These are phyloP conservation scores for Trichosporon faecale DNA, from an alignment of 1,284 basidiomycete species.

Conservation along the genomic window DNA sequence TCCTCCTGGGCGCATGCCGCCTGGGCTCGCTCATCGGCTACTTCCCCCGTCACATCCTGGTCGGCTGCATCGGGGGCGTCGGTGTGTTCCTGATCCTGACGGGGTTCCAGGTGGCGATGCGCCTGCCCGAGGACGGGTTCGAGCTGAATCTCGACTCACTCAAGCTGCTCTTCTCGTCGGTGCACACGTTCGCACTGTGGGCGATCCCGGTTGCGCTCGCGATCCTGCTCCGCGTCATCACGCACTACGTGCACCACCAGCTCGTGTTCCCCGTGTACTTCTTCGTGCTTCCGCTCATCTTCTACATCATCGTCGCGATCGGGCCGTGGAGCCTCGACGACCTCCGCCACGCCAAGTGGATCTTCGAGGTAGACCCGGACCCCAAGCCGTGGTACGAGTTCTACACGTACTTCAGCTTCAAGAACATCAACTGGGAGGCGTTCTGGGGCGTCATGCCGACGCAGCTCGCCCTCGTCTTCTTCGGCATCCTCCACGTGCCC, in stretches of 20 bases:
- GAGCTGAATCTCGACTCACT: slow-evolving; percentile 63
- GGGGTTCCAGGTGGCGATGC: slow-evolving; percentile 78
- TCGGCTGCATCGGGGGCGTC: slow-evolving; percentile 94
- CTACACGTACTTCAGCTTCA: slow-evolving; percentile 70
- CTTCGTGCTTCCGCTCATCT: slow-evolving; percentile 73
- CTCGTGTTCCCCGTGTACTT: slow-evolving; percentile 92
- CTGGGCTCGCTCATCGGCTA: slow-evolving; percentile 88
- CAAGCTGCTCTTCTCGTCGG: slow-evolving; percentile 60
- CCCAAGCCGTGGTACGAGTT: slow-evolving; percentile 75
- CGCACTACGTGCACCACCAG: slow-evolving; percentile 76
- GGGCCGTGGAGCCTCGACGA: slow-evolving; percentile 62
- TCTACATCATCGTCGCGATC: slow-evolving; percentile 73
- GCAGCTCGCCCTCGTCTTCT: slow-evolving; percentile 48
- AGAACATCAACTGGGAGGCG: slow-evolving; percentile 61
- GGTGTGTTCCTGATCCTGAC: slow-evolving; percentile 88
- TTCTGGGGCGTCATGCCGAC: slow-evolving; percentile 71
- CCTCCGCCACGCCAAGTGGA: slow-evolving; percentile 71
- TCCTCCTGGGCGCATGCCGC: slow-evolving; percentile 75
- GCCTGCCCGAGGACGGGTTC: slow-evolving; percentile 77
- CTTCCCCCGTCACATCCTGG: slow-evolving; percentile 92
- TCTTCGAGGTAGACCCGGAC: slow-evolving; percentile 74
- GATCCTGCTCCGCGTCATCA: slow-evolving; percentile 73
- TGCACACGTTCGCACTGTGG: slow-evolving; percentile 69
- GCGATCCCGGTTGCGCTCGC: slow-evolving; percentile 73
- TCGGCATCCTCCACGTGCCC: slow-evolving; percentile 82